These are phyloP conservation scores for Trichoderma asperelloides DNA, from an alignment of 495 filamentous ascomycete genomes.

Conservation along the genomic window DNA sequence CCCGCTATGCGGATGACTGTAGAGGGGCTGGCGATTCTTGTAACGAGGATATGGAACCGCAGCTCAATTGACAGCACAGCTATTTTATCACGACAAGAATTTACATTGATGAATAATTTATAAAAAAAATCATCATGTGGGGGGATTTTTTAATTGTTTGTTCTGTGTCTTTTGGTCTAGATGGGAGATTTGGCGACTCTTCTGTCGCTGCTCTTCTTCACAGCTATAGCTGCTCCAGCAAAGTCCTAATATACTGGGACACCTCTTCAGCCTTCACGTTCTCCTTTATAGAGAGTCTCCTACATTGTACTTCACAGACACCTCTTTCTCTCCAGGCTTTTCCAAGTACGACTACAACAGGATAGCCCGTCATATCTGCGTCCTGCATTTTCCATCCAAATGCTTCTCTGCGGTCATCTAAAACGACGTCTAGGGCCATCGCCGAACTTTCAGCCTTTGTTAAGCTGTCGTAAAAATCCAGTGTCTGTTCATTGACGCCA, in stretches of 20 bases:
- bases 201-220: neutral
- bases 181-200: neutral
- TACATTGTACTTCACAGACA: conserved; percentile 65
- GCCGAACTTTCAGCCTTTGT: neutral
- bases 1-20: neutral
- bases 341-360: conserved; percentile 66
- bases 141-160: neutral
- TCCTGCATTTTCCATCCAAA: conserved; percentile 79
- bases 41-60: neutral
- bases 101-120: neutral
- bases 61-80: neutral
- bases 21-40: conserved; percentile 2
- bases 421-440: conserved; percentile 37
- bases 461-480: conserved; percentile 51
- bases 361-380: conserved; percentile 79
- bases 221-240: conserved; percentile 33
- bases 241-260: conserved; percentile 25
- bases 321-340: conserved; percentile 55
- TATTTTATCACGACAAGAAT: neutral
- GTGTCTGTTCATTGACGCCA: conserved; percentile 40
- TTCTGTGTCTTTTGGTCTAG: neutral
- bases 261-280: conserved; percentile 16
- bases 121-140: too few species aligned
- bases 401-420: conserved; percentile 65
- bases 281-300: conserved; percentile 29